Evolutionary conservation across 495 filamentous ascomycete genomes (phyloP).

Genomic region (Daldinia concentrica): DNA sequence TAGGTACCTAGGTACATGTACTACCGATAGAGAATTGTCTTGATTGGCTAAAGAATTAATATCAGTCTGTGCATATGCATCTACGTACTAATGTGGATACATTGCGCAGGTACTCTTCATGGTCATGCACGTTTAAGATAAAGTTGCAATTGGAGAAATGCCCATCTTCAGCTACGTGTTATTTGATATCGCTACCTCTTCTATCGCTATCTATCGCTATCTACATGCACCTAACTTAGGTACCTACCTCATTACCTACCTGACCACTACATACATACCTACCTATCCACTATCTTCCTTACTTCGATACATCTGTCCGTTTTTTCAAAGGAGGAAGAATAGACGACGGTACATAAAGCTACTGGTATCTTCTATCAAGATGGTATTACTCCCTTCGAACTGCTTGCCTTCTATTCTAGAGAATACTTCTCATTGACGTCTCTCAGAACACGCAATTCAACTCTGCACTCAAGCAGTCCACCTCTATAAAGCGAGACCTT

Average conservation of each 20-base stretch:
- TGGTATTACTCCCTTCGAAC: conserved; percentile 12
- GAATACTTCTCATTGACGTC: not conserved
- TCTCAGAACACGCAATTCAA: conserved; percentile 90
- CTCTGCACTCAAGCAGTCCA: conserved; percentile 92
- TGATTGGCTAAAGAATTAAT: no score
- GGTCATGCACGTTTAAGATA: not conserved
- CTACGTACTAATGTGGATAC: not conserved
- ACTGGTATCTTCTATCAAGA: conserved; percentile 6
- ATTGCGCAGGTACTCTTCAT: conserved; percentile 1
- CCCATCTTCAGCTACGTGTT: not conserved
- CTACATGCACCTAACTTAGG: no score
- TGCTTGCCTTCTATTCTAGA: not conserved
- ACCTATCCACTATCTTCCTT: no score
- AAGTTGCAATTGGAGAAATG: not conserved
- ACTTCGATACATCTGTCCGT: no score
- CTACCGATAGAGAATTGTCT: no score
- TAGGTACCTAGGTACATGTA: not conserved
- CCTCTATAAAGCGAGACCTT: conserved; percentile 85
- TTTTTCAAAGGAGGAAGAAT: no score
- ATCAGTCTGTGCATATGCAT: not conserved
- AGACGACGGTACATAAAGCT: not conserved
- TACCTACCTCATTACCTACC: no score
- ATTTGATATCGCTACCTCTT: not conserved
- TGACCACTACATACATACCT: no score
- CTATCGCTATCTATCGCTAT: no score